phyloP scores from a whole-genome alignment of 2,329 filamentous ascomycete species.

The Intubia oerlemansii region DNA sequence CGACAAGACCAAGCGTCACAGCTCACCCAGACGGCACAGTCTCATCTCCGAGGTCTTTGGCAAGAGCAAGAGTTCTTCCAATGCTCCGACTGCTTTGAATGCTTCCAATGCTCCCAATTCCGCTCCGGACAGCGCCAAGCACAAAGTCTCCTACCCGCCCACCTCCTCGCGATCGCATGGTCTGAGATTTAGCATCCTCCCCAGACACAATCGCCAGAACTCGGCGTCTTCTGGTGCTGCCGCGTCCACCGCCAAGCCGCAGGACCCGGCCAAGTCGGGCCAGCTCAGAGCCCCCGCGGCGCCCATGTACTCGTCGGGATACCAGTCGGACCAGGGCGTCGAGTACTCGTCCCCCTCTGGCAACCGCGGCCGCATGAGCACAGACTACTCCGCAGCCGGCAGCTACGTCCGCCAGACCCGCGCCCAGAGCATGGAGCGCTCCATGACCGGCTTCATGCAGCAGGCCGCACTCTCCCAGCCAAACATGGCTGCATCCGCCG shows the following conservation, averaged over 20 bases:
- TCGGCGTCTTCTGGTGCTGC: slow-evolving; percentile 2
- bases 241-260: slow-evolving; percentile 3
- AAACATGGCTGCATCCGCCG: too few relatives aligned
- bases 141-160: slow-evolving; percentile 10
- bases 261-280: too few relatives aligned
- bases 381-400: background rate
- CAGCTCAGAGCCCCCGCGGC: slow-evolving; percentile 2
- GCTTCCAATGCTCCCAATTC: too few relatives aligned
- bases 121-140: too few relatives aligned
- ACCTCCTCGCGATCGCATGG: slow-evolving; percentile 13
- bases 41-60: too few relatives aligned
- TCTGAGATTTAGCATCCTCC: slow-evolving; percentile 8
- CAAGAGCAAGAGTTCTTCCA: too few relatives aligned
- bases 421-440: slow-evolving; percentile 11
- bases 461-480: slow-evolving; percentile 6
- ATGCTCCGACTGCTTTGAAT: too few relatives aligned
- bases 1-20: too few relatives aligned
- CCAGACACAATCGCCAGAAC: slow-evolving; percentile 7
- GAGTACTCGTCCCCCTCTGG: background rate
- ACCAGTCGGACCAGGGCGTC: slow-evolving; percentile 8
- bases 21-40: too few relatives aligned
- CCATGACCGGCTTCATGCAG: slow-evolving; percentile 10
- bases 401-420: slow-evolving; percentile 11
- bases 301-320: slow-evolving; percentile 2
- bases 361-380: too few relatives aligned